phyloP scores from a whole-genome alignment of 306 rosid genomes.

The Citrullus mucosospermus region DNA sequence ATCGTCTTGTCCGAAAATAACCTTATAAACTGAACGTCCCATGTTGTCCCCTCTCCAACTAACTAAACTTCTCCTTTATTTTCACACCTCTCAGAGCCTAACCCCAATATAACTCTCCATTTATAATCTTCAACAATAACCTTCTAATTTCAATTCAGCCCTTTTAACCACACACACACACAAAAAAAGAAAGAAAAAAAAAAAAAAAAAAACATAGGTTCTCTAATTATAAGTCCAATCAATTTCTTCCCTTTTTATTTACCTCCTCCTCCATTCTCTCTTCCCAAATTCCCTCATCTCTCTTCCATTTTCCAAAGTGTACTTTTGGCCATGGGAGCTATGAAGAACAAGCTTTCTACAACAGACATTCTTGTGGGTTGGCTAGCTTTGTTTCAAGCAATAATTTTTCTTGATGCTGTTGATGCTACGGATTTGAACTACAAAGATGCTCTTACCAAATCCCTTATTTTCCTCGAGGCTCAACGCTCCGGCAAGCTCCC shows the following conservation, averaged over 20 bases:
- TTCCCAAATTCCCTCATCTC: background rate
- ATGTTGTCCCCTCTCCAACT: background rate
- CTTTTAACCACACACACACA: too few species aligned
- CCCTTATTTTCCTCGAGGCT: constrained; percentile 76
- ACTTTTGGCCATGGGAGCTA: constrained; percentile 18
- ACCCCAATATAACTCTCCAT: background rate
- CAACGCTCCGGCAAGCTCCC: constrained; percentile 99
- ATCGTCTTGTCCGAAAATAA: background rate
- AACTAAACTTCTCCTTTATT: background rate
- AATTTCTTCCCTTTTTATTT: background rate
- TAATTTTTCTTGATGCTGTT: constrained; percentile 18
- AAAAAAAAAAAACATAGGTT: too few species aligned
- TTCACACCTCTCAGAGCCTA: background rate
- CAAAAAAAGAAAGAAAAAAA: background rate
- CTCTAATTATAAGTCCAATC: background rate
- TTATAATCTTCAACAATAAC: background rate
- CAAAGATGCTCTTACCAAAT: constrained; percentile 74
- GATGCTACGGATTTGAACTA: constrained; percentile 31
- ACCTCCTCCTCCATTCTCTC: background rate
- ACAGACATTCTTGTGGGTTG: constrained; percentile 43
- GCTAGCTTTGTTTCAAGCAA: constrained; percentile 35
- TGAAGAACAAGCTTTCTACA: constrained; percentile 5
- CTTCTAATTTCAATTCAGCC: background rate
- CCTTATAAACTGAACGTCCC: background rate
- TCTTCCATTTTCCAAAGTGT: background rate